Conservation (phyloP, 495 filamentous ascomycete genomes). For the Penicillium daleae region DNA sequence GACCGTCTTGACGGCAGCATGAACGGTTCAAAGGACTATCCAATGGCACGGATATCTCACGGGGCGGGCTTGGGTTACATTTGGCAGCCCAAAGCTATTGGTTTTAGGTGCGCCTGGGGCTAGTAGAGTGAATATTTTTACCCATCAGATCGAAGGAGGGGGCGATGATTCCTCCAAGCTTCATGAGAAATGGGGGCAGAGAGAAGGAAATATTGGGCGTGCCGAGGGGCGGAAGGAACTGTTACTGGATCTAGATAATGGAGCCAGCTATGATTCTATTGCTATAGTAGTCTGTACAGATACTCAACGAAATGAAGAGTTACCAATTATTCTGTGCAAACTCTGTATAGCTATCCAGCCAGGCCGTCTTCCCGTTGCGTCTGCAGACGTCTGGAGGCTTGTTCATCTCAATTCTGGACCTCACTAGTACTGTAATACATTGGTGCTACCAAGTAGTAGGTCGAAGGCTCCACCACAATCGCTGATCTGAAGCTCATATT, state of each 20-base stretch:
- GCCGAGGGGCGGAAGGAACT: not conserved
- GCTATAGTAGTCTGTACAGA: not conserved
- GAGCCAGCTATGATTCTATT: not conserved
- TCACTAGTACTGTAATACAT: not conserved
- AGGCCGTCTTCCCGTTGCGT: too few relatives aligned
- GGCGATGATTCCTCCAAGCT: not conserved
- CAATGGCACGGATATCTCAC: not conserved
- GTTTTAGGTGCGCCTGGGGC: not conserved
- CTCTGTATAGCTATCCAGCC: too few relatives aligned
- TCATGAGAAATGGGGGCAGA: not conserved
- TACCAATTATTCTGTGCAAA: not conserved
- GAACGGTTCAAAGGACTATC: not conserved
- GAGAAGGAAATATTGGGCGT: too few relatives aligned
- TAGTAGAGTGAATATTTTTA: not conserved
- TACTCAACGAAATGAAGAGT: not conserved
- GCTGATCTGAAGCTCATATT: not conserved
- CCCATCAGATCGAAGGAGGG: not conserved
- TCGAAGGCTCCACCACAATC: not conserved
- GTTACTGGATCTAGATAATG: not conserved
- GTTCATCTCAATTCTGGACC: not conserved
- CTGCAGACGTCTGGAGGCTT: not conserved
- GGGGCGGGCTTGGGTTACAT: not conserved
- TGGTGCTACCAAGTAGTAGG: not conserved
- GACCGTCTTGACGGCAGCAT: not conserved
- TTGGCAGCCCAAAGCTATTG: not conserved